Percentiles rank a stretch among this genome's conserved stretches.
These are phyloP conservation scores for Ziziphus jujuba DNA, from an alignment of 306 rosid species.

Conservation along the genomic window DNA sequence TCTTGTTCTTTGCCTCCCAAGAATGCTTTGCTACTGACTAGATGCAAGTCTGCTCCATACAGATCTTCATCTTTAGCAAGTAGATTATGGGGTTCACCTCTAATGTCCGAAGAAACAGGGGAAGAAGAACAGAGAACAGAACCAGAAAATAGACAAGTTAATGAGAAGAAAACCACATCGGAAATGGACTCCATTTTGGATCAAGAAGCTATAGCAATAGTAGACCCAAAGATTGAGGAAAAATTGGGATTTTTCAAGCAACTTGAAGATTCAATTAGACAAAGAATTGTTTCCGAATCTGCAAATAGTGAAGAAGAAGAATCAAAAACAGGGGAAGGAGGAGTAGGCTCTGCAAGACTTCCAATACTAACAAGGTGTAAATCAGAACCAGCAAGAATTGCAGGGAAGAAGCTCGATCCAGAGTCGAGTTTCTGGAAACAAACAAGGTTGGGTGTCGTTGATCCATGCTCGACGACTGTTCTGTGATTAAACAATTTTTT, in stretches of 20 bases:
- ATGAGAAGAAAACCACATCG: constrained; percentile 27
- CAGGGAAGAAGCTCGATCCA: constrained; percentile 47
- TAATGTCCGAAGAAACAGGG: constrained; percentile 33
- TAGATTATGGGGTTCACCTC: constrained; percentile 65
- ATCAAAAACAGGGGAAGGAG: constrained; percentile 20
- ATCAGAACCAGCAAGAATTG: constrained; percentile 73
- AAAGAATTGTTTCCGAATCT: constrained; percentile 34
- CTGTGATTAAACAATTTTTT: constrained; percentile 40
- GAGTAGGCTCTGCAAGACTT: constrained; percentile 31
- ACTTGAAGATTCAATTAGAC: constrained; percentile 35
- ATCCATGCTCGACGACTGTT: constrained; percentile 42
- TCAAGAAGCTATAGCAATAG: constrained; percentile 20
- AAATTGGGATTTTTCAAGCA: constrained; percentile 35
- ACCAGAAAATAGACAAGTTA: constrained; percentile 20
- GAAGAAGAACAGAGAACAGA: constrained; percentile 14
- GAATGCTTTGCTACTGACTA: constrained; percentile 64
- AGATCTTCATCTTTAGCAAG: constrained; percentile 65
- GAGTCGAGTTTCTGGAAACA: constrained; percentile 46
- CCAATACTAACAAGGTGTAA: constrained; percentile 73
- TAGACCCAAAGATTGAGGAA: constrained; percentile 30
- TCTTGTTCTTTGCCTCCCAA: constrained; percentile 49
- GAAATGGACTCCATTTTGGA: constrained; percentile 39
- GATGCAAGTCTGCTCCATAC: constrained; percentile 84
- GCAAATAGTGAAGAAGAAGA: constrained; percentile 25
- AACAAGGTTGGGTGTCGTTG: constrained; percentile 47